Conservation (phyloP, 2,329 filamentous ascomycete genomes). For the Penicillium hordei region DNA sequence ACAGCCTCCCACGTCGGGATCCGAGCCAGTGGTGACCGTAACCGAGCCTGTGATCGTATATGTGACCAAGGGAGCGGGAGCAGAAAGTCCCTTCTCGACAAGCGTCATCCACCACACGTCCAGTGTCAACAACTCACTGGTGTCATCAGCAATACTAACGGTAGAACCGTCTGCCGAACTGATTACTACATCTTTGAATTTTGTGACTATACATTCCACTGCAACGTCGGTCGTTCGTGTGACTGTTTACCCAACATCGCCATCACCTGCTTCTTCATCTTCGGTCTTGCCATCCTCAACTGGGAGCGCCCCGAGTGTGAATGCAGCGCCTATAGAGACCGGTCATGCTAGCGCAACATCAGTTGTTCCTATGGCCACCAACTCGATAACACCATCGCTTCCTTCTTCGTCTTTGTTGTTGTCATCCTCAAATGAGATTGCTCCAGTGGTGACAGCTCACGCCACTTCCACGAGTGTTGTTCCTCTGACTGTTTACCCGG, state of each 20-base stretch:
- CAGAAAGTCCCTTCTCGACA: background rate
- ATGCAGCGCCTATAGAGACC: background rate
- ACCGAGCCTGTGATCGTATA: slow-evolving; percentile 7
- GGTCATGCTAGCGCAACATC: background rate
- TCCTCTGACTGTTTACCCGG: background rate
- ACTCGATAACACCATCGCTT: background rate
- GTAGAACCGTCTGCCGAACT: background rate
- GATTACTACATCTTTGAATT: background rate
- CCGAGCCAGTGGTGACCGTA: background rate
- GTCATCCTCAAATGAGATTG: background rate
- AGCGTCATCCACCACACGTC: background rate
- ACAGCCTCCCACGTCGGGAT: background rate
- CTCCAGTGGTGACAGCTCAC: background rate
- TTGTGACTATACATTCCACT: background rate
- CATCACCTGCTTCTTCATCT: background rate
- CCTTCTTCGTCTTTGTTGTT: background rate
- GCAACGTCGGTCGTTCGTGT: background rate
- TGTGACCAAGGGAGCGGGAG: background rate
- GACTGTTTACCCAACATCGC: slow-evolving; percentile 1
- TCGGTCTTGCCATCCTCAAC: background rate
- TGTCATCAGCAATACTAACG: background rate
- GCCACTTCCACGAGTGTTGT: slow-evolving; percentile 4
- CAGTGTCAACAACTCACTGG: background rate
- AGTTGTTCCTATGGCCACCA: background rate
- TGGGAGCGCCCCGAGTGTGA: background rate